These are phyloP conservation scores for Aspergillus panamensis DNA, from an alignment of 495 filamentous ascomycete species.

Conservation along the genomic window DNA sequence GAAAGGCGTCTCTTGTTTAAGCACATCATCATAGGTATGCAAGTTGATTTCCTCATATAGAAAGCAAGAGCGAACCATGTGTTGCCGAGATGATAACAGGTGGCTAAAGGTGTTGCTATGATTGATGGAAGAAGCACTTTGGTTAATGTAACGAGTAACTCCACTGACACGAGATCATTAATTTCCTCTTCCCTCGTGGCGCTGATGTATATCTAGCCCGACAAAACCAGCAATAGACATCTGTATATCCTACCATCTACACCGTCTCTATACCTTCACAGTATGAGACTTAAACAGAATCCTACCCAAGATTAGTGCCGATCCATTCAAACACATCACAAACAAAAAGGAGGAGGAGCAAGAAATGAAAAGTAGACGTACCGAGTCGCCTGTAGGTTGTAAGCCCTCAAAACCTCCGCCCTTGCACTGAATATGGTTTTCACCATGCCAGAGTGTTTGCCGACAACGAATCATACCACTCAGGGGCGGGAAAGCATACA, in stretches of 20 bases:
- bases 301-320: neutral
- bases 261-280: neutral
- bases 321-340: neutral
- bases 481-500: conserved; percentile 55
- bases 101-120: no score
- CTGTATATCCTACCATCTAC: neutral
- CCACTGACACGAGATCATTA: no score
- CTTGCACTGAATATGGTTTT: conserved; percentile 48
- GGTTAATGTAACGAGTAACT: no score
- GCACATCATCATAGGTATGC: no score
- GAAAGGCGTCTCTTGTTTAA: no score
- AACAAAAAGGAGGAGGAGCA: conserved; percentile 2
- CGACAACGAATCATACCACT: conserved; percentile 55
- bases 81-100: no score
- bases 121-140: no score
- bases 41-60: no score
- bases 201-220: neutral
- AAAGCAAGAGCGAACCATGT: no score
- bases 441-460: conserved; percentile 45
- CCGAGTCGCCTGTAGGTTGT: conserved; percentile 6
- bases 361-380: neutral
- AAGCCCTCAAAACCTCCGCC: conserved; percentile 37
- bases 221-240: neutral
- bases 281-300: neutral
- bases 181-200: neutral